Evolutionary conservation across 305 asterid genomes (phyloP), one percentile per base, ranked within the genome.

Genomic region (Fraxinus xanthoxyloides): DNA sequence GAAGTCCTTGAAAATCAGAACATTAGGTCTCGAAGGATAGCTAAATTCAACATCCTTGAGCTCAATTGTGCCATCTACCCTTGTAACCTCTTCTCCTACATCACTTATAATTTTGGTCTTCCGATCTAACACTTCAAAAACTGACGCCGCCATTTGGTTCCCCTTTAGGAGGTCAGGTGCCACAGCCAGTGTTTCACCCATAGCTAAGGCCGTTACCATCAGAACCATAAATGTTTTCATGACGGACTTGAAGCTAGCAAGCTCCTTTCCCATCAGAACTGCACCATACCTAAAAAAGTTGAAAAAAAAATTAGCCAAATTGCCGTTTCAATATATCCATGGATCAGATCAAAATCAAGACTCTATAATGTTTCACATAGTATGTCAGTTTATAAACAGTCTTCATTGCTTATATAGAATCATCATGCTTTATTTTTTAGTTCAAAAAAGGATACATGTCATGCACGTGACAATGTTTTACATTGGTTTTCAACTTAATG

Each of bases 161-260:
- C 98, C 98, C 83, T 93, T 96, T 34, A 96, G 84, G 72, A 96
- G 92, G 77, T 96, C 99, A 9, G 99, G 98, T 5, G 98, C 99
- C 99, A 96, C 93, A 59, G 99, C 99, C 15, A 94, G 90, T 10
- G 95, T 94, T 90, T 96, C 99, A 0, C 98, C 99, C 98, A 96
- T 96, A 63, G 94, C 95, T 83, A 96, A 84, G 54, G 99, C 99
- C 2, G 97, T 91, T 5, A 96, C 97, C 1, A 96, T 94, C 88
- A 96, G 75, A 40, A 96, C 97, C 98, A 96, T 94, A 77, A 96
- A 96, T 9, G 99, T 36, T 80, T 96, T 96, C 97, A 96, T 92
- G 40, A 96, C 95, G 3, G 98, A 90, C 83, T 92, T 92, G 70
- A 96, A 96, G 83, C 94, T 86, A 5, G 98, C 73, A 2, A 93